Conservation (phyloP, 306 rosid genomes). For the Malus domestica region DNA sequence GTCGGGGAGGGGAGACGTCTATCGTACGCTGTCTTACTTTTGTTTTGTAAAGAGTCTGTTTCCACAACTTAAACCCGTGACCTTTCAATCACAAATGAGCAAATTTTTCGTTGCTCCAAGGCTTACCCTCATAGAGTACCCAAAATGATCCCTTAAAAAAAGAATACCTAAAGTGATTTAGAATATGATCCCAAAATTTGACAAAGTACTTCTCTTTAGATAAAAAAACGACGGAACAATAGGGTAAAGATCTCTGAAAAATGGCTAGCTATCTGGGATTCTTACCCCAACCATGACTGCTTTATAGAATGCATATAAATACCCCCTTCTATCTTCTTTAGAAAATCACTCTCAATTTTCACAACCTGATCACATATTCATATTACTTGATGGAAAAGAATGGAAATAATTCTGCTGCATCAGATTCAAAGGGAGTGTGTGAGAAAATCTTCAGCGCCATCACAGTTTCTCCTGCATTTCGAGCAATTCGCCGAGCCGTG, state of each 20-base stretch:
- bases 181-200: constrained; percentile 46
- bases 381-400: constrained; percentile 31
- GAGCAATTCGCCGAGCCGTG: constrained; percentile 13
- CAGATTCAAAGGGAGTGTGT: constrained; percentile 31
- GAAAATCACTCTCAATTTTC: neutral
- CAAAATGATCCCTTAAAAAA: no score
- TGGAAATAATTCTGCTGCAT: neutral
- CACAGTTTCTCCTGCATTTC: constrained; percentile 15
- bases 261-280: neutral
- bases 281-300: no score
- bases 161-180: neutral
- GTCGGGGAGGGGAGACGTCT: no score
- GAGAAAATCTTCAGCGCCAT: constrained; percentile 42
- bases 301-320: neutral
- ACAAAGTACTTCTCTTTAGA: neutral
- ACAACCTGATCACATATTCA: neutral
- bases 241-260: no score
- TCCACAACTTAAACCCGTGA: no score
- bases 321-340: neutral
- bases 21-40: no score
- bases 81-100: no score
- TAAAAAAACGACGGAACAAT: neutral
- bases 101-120: no score
- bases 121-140: no score
- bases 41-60: no score